These are phyloP conservation scores for Orbilia oligospora DNA, from an alignment of 2,329 filamentous ascomycete species.

Conservation along the genomic window DNA sequence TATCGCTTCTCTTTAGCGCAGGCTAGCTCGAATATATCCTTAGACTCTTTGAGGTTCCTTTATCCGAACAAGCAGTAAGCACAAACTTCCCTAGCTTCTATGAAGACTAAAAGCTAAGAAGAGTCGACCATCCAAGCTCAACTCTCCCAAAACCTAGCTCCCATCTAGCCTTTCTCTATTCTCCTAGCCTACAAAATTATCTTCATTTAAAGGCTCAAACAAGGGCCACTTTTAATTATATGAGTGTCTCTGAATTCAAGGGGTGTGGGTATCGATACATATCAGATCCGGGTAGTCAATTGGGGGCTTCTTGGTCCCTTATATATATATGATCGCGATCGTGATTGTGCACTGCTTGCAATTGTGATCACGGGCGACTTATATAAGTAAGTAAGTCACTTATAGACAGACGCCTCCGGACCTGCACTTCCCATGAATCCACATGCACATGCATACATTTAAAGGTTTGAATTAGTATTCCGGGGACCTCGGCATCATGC, in stretches of 20 bases:
- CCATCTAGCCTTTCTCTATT: neutral
- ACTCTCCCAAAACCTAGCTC: neutral
- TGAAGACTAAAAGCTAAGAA: constrained; percentile 22
- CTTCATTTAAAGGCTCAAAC: neutral
- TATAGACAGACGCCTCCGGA: neutral
- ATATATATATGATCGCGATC: constrained; percentile 7
- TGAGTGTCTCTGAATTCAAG: neutral
- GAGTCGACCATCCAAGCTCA: neutral
- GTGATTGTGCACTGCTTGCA: too few relatives aligned
- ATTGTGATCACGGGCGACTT: neutral
- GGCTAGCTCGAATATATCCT: constrained; percentile 26
- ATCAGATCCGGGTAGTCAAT: too few relatives aligned
- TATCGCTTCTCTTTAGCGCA: constrained; percentile 26
- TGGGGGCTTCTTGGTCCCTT: neutral
- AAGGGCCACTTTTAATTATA: neutral
- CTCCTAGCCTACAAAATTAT: neutral
- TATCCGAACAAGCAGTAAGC: constrained; percentile 25
- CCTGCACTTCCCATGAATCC: neutral
- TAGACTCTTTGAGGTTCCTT: constrained; percentile 15
- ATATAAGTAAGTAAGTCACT: too few relatives aligned
- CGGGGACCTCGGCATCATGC: neutral
- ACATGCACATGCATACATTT: neutral
- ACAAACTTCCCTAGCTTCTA: constrained; percentile 9
- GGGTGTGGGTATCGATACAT: too few relatives aligned
- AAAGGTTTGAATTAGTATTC: too few relatives aligned